These are phyloP conservation scores for Phycomyces blakesleeanus DNA, from an alignment of 192 early-diverging fungal species.

Conservation along the genomic window DNA sequence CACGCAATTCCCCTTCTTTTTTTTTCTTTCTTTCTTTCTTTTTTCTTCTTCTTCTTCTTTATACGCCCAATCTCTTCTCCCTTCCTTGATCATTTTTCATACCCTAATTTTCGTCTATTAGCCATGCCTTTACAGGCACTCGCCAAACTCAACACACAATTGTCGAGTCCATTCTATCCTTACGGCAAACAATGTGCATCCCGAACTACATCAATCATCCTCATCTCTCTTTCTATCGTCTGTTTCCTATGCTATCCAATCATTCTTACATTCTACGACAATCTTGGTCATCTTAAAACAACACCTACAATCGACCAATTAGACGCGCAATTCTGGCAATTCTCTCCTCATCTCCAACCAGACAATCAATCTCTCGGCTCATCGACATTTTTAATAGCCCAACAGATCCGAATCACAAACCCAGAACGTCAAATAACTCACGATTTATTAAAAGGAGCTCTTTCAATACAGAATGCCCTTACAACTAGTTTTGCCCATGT, in stretches of 20 bases:
- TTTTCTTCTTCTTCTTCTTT: too few relatives aligned
- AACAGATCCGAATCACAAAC: slow-evolving; percentile 12
- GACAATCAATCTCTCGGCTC: not conserved
- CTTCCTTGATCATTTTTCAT: too few relatives aligned
- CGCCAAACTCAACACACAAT: not conserved
- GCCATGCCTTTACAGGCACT: not conserved
- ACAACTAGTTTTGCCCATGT: slow-evolving; percentile 5
- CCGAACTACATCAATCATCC: not conserved
- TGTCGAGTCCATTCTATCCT: slow-evolving; percentile 7
- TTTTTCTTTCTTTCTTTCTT: too few relatives aligned
- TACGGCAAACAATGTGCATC: slow-evolving; percentile 7
- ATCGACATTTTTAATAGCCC: slow-evolving; percentile 4
- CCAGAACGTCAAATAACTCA: slow-evolving; percentile 8
- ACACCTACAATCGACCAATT: not conserved
- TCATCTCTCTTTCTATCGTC: not conserved
- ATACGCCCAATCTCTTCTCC: too few relatives aligned
- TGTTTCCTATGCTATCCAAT: slow-evolving; percentile 3
- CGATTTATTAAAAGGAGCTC: slow-evolving; percentile 3
- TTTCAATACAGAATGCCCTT: slow-evolving; percentile 4
- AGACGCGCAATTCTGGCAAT: slow-evolving; percentile 6
- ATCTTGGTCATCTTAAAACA: not conserved
- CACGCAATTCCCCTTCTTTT: too few relatives aligned
- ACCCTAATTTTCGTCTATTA: not conserved
- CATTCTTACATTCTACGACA: not conserved
- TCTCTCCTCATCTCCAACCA: slow-evolving; percentile 1